These are phyloP conservation scores for Fusarium albosuccineum DNA, from an alignment of 2,329 filamentous ascomycete genomes.

Conservation along the genomic window DNA sequence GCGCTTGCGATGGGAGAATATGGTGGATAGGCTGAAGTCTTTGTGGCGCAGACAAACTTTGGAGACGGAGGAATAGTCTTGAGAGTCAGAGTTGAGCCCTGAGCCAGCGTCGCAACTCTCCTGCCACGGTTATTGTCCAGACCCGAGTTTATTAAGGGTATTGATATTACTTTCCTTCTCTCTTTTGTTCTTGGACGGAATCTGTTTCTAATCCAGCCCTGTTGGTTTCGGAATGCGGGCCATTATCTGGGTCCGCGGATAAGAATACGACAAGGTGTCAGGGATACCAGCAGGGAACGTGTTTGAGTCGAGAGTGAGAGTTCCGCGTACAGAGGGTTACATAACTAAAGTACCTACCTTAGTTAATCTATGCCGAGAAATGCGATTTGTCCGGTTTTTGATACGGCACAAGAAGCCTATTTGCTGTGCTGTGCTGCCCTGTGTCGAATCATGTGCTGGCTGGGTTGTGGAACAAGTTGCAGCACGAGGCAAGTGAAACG, in stretches of 20 bases:
- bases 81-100: background rate
- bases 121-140: conserved; percentile 7
- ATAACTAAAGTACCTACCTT: conserved; percentile 10
- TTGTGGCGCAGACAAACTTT: conserved; percentile 25
- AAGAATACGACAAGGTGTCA: conserved; percentile 1
- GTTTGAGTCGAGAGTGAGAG: conserved; percentile 9
- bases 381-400: background rate
- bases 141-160: background rate
- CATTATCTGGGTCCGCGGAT: conserved; percentile 20
- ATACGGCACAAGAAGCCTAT: conserved; percentile 8
- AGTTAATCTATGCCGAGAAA: conserved; percentile 25
- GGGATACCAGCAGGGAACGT: conserved; percentile 17
- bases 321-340: conserved; percentile 29
- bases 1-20: conserved; percentile 32
- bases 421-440: background rate
- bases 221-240: conserved; percentile 38
- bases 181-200: conserved; percentile 23
- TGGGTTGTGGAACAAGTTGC: background rate
- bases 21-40: conserved; percentile 27
- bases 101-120: conserved; percentile 8
- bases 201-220: conserved; percentile 34
- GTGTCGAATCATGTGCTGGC: conserved; percentile 14
- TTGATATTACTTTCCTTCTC: conserved; percentile 6
- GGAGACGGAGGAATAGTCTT: conserved; percentile 14
- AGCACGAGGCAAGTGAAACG: conserved; percentile 12